Conservation (phyloP, 192 early-diverging fungal species). For the Coemansia sp. region DNA sequence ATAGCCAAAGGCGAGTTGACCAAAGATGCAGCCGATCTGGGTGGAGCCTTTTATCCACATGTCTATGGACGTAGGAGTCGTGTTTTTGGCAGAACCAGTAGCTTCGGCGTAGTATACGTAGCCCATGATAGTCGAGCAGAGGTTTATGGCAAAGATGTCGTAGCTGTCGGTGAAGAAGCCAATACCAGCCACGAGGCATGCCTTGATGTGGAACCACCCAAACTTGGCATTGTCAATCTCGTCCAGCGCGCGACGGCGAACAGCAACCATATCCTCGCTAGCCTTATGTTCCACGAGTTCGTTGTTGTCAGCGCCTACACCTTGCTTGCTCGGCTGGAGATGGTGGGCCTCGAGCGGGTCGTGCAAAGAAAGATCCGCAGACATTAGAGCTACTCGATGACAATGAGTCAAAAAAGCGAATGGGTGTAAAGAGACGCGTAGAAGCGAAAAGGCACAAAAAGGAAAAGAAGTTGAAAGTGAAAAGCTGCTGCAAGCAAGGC, state of each 20-base stretch:
- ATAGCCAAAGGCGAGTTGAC: conserved; percentile 84
- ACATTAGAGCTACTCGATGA: conserved; percentile 5
- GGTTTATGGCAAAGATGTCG: conserved; percentile 87
- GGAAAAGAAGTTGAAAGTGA: neutral
- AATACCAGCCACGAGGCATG: conserved; percentile 68
- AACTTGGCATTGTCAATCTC: conserved; percentile 70
- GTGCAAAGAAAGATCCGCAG: conserved; percentile 8
- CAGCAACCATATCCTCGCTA: conserved; percentile 5
- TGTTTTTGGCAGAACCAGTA: conserved; percentile 27
- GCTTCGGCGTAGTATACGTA: conserved; percentile 60
- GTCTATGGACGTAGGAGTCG: conserved; percentile 67
- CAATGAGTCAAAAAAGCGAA: neutral
- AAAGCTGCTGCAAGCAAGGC: neutral
- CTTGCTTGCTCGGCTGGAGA: conserved; percentile 1
- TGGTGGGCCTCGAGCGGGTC: conserved; percentile 8
- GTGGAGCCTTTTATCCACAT: conserved; percentile 82
- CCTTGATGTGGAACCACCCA: conserved; percentile 70
- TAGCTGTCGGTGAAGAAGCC: conserved; percentile 92
- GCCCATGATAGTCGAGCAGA: conserved; percentile 80
- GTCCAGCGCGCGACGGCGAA: conserved; percentile 32
- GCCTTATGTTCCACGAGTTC: neutral
- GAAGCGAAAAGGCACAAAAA: neutral
- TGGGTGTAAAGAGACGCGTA: no score
- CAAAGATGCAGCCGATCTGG: conserved; percentile 83
- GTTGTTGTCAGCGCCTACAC: neutral